Base-by-base conservation (phyloP, 2,329 filamentous ascomycete species). In the Claviceps sp. region DNA sequence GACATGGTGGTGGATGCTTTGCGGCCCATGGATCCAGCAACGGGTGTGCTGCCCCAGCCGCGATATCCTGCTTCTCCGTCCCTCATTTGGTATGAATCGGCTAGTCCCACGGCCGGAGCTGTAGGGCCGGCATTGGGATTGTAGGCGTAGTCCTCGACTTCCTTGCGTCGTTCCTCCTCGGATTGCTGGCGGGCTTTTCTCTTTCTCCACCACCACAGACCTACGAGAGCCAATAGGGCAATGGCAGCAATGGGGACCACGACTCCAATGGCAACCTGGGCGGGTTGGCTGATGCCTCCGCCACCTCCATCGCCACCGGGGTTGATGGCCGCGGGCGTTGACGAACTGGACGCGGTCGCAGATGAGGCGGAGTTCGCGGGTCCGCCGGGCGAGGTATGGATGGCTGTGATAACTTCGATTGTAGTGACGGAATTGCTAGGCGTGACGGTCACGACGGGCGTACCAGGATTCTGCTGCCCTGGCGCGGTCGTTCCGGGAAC, bases 91-190 rank as follows among this genome's bases (percentile, higher is more conserved):
- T 82, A 82, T 43, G 77, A 71, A 50, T 77, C 79, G 5, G 68
- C 64, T 41, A 67, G 64, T 13, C 69, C 73, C 13, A 78, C 65
- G 11, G 71, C 71, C 6, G 71, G 78, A 13, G 95, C 74, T 1
- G 86, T 88, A 0, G 90, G 88, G 64, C 96, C 90, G 55, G 89
- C 84, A 69, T 97, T 97, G n/a, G 93, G 93, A 67, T 97, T 97
- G 74, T 90, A 97, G 37, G 86, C 85, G 65, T 97, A 97, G 64
- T 97, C 93, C 66, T 97, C 91, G 11, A 96, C 89, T 69, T 98
- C 93, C 71, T 96, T 96, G 57, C 90, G 81, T 49, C 93, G 81
- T 61, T 90, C 82, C 65, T 96, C 93, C 63, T 93, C 88, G 14
- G 85, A 86, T 56, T 82, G 81, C 73, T 88, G 93, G 57, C 84